Evolutionary conservation across 2,329 filamentous ascomycete species (phyloP), one percentile per base, ranked within the genome.

Genomic region (Alternaria incomplexa): DNA sequence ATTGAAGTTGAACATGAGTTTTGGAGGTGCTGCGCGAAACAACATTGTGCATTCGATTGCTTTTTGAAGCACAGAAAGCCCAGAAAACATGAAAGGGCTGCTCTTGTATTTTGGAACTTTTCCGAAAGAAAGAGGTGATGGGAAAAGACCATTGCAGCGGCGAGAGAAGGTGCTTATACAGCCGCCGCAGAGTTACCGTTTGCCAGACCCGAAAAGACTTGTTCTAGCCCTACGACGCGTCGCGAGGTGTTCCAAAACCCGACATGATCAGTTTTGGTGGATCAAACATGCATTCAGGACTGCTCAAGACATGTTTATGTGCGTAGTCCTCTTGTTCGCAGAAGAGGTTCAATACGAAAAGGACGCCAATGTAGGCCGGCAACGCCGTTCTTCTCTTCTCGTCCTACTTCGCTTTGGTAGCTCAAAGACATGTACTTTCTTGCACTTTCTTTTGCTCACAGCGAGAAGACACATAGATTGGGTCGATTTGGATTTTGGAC

Each of bases 171-270:
- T n/a, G 4, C 10, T 36, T 36, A 36, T 36, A 36, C n/a, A 36
- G 3, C 32, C 8, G 6, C 15, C 7, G 1, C 32, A 4, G n/a
- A n/a, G n/a, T n/a, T n/a, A n/a, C n/a, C n/a, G n/a, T n/a, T n/a
- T n/a, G n/a, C n/a, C n/a, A n/a, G n/a, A n/a, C n/a, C n/a, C n/a
- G n/a, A n/a, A n/a, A 36, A 36, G 7, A n/a, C 2, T 0, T 36
- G 32, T 36, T n/a, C 5, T 3, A n/a, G 2, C 15, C 32, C 32
- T 9, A n/a, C n/a, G 15, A 3, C 1, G 3, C 1, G 15, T 0
- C 32, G 0, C 2, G 32, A 36, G 15, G 4, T n/a, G 32, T 36
- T 36, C 32, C 0, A n/a, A 1, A n/a, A 36, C 5, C 7, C 13
- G 1, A n/a, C 32, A n/a, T 1, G 4, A n/a, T n/a, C 3, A 1